A percentile compares a stretch with the other conserved stretches of the same genome.
Evolutionary conservation across 495 filamentous ascomycete genomes (phyloP).

Genomic region (Aspergillus conjunctus): DNA sequence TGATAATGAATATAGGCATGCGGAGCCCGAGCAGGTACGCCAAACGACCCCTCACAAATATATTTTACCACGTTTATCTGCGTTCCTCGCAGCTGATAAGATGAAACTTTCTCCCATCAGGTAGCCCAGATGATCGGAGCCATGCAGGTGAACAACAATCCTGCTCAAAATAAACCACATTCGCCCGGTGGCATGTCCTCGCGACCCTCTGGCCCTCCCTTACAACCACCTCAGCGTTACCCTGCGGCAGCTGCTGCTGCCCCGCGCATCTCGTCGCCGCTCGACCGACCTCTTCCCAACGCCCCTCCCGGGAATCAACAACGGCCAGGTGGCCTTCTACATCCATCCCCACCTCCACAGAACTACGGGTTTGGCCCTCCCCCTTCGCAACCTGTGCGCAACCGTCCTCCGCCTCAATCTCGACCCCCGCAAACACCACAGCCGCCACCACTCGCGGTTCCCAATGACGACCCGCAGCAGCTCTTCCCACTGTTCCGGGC

Average conservation of each 20-base stretch:
- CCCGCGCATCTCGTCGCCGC: conserved; percentile 28
- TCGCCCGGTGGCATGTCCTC: conserved; percentile 32
- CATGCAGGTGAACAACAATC: conserved; percentile 30
- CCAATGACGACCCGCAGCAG: conserved; percentile 59
- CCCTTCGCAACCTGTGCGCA: conserved; percentile 48
- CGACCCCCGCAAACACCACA: conserved; percentile 57
- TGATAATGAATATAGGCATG: conserved; percentile 61
- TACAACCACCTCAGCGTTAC: conserved; percentile 26
- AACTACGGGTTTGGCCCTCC: conserved; percentile 63
- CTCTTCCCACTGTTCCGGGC: conserved; percentile 87
- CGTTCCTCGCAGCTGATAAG: conserved; percentile 13
- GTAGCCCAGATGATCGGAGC: conserved; percentile 58
- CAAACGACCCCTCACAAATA: background rate
- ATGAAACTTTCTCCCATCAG: conserved; percentile 28
- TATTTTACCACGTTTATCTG: background rate
- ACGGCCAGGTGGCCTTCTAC: conserved; percentile 42
- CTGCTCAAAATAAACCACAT: conserved; percentile 30
- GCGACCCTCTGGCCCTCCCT: conserved; percentile 36
- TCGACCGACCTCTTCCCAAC: conserved; percentile 34
- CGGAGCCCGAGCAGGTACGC: conserved; percentile 87
- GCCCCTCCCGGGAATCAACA: conserved; percentile 29
- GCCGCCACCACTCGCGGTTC: conserved; percentile 63
- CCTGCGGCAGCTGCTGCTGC: conserved; percentile 23
- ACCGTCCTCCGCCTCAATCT: conserved; percentile 58
- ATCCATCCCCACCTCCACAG: conserved; percentile 58